A percentile compares a stretch with the other conserved stretches of the same genome.
Conservation (phyloP, 306 rosid genomes). For the Crataegus laevigata region DNA sequence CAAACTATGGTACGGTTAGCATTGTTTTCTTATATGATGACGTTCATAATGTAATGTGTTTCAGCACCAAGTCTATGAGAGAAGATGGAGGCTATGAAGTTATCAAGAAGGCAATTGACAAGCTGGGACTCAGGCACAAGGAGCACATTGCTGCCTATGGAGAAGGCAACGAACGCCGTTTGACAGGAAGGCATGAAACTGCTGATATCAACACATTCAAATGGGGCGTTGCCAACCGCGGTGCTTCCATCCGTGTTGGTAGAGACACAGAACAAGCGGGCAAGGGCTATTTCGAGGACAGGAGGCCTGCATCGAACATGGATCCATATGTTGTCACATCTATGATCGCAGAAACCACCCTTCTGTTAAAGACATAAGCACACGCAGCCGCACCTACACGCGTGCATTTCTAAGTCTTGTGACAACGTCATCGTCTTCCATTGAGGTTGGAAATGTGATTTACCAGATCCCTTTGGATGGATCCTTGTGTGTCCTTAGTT, state of each 20-base stretch:
- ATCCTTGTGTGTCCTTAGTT: conserved; percentile 1
- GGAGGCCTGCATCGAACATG: conserved; percentile 99
- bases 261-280: conserved; percentile 93
- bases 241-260: conserved; percentile 91
- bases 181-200: conserved; percentile 86
- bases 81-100: conserved; percentile 67
- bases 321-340: conserved; percentile 94
- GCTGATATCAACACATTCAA: conserved; percentile 73
- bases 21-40: not conserved
- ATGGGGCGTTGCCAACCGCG: conserved; percentile 99
- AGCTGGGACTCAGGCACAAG: conserved; percentile 60
- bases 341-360: conserved; percentile 87
- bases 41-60: not conserved
- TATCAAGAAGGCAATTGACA: conserved; percentile 72
- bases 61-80: conserved; percentile 84
- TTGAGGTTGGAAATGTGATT: not conserved
- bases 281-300: conserved; percentile 89
- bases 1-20: not conserved
- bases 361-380: conserved; percentile 67
- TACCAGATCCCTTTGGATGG: not conserved
- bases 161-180: conserved; percentile 91
- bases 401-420: not conserved
- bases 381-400: not conserved
- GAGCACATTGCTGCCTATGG: conserved; percentile 93
- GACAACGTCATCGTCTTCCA: not conserved